phyloP scores from a whole-genome alignment of 176 grass and related monocot genomes.

The Aegilops tauschii region DNA sequence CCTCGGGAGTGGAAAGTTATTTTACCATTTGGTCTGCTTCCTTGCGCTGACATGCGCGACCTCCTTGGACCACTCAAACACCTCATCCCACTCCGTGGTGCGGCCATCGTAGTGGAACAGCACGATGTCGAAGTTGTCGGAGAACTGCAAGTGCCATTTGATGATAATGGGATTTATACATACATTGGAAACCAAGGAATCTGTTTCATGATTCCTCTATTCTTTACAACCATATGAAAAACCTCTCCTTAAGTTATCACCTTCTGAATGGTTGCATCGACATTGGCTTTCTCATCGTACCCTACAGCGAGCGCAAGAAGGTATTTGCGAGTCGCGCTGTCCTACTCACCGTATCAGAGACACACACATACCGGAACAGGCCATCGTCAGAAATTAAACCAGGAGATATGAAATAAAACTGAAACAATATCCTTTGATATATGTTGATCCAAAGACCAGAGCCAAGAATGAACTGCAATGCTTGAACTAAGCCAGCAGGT shows the following conservation, averaged over 20 bases:
- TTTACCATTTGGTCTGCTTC: slow-evolving; percentile 29
- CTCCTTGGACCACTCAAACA: slow-evolving; percentile 39
- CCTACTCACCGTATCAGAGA: background rate
- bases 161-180: too few species aligned
- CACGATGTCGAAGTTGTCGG: slow-evolving; percentile 25
- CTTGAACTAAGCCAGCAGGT: too few species aligned
- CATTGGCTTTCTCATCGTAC: background rate
- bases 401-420: background rate
- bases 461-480: too few species aligned
- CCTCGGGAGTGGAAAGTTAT: too few species aligned
- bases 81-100: slow-evolving; percentile 24
- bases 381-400: background rate
- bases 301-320: slow-evolving; percentile 11
- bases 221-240: background rate
- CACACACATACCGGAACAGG: background rate
- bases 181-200: too few species aligned
- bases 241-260: background rate
- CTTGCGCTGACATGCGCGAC: slow-evolving; percentile 37
- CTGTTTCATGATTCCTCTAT: too few species aligned
- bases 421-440: background rate
- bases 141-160: slow-evolving; percentile 15
- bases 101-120: slow-evolving; percentile 43
- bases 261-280: slow-evolving; percentile 31
- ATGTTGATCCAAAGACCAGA: too few species aligned
- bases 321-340: background rate